A percentile compares a stretch with the other conserved stretches of the same genome.
Conservation (phyloP, 129 eudicot species). For the Silybum marianum region DNA sequence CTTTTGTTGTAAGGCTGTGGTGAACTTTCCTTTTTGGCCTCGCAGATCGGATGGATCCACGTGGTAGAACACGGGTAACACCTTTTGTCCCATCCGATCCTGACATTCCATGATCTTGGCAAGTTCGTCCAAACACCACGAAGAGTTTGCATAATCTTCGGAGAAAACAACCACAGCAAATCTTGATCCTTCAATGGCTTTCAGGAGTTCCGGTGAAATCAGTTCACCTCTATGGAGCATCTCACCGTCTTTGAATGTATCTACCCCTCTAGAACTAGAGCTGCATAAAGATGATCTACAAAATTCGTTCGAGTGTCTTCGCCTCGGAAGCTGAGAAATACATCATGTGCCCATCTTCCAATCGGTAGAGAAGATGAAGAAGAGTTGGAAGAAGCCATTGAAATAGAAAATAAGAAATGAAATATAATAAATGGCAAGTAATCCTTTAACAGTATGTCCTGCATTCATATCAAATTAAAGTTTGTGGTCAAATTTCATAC, state of each 20-base stretch:
- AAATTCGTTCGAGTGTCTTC: slow-evolving; percentile 9
- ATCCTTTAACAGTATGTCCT: background rate
- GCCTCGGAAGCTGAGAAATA: background rate
- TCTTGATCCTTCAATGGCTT: background rate
- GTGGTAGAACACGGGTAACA: slow-evolving; percentile 30
- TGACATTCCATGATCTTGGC: background rate
- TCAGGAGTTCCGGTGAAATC: background rate
- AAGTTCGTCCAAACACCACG: background rate
- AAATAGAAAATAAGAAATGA: background rate
- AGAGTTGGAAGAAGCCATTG: background rate
- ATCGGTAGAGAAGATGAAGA: background rate
- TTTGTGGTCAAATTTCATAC: background rate
- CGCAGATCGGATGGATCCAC: slow-evolving; percentile 20
- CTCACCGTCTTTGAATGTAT: slow-evolving; percentile 2
- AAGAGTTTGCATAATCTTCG: background rate
- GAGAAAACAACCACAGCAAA: background rate
- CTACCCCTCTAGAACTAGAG: background rate
- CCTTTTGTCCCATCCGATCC: slow-evolving; percentile 4
- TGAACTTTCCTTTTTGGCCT: background rate
- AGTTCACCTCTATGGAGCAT: background rate
- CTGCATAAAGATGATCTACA: slow-evolving; percentile 3
- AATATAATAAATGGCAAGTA: background rate
- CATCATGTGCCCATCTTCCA: background rate
- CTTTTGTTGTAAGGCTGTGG: slow-evolving; percentile 6
- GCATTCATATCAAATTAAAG: background rate